These are phyloP conservation scores for Cladosporium cucumerinum DNA, from an alignment of 2,329 filamentous ascomycete genomes.

Conservation along the genomic window DNA sequence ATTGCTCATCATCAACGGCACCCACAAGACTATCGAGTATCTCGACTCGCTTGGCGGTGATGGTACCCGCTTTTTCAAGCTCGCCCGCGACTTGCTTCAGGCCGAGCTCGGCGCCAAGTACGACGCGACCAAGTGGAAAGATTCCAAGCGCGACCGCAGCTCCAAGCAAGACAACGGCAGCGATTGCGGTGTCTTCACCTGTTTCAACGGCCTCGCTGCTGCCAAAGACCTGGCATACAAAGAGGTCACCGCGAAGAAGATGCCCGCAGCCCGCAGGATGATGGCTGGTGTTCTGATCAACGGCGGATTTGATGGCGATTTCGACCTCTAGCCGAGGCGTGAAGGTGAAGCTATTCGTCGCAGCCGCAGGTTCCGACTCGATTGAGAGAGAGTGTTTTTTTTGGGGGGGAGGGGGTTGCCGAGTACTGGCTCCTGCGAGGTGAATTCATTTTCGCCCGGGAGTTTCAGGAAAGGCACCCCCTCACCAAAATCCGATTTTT, in stretches of 20 bases:
- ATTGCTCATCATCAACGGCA: slow-evolving; percentile 63
- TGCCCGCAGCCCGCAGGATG: slow-evolving; percentile 40
- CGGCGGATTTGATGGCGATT: slow-evolving; percentile 52
- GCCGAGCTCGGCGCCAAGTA: slow-evolving; percentile 57
- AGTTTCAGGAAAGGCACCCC: background rate
- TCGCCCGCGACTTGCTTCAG: slow-evolving; percentile 53
- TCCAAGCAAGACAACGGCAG: slow-evolving; percentile 62
- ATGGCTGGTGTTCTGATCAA: slow-evolving; percentile 66
- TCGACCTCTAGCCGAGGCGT: background rate
- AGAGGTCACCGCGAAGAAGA: slow-evolving; percentile 22
- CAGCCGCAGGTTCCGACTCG: background rate
- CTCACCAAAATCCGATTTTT: background rate
- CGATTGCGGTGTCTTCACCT: slow-evolving; percentile 75
- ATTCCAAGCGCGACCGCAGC: slow-evolving; percentile 46
- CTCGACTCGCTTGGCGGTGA: slow-evolving; percentile 63
- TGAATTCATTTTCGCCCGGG: background rate
- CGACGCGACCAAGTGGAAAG: slow-evolving; percentile 58
- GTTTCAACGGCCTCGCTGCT: slow-evolving; percentile 66
- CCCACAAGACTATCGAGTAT: slow-evolving; percentile 60
- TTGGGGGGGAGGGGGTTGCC: background rate
- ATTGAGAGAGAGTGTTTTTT: background rate
- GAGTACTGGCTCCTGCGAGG: background rate
- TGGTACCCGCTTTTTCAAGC: slow-evolving; percentile 24
- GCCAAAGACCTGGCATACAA: slow-evolving; percentile 53
- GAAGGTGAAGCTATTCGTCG: background rate